phyloP scores from a whole-genome alignment of 31 red algal genomes.

The Odonthalia washingtoniensis region DNA sequence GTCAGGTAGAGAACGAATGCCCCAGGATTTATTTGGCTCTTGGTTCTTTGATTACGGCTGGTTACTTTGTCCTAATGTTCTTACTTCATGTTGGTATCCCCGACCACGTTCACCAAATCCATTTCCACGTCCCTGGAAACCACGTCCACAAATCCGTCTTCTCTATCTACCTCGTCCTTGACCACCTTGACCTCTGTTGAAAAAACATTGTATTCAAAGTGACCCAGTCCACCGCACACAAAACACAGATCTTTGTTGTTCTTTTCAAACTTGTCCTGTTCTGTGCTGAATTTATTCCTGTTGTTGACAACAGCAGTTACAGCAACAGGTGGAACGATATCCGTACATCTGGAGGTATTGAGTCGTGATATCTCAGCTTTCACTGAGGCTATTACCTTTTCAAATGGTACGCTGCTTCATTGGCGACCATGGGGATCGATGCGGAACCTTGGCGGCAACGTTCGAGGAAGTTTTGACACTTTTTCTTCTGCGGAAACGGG shows the following conservation, averaged over 20 bases:
- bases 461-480: background rate
- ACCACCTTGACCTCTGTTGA: background rate
- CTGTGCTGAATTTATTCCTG: background rate
- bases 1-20: too few species aligned
- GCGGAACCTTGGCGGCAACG: background rate
- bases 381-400: background rate
- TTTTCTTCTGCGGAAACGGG: background rate
- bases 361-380: background rate
- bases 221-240: background rate
- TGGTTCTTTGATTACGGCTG: too few species aligned
- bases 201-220: background rate
- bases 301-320: background rate
- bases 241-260: background rate
- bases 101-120: too few species aligned
- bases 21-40: too few species aligned
- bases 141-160: too few species aligned
- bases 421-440: background rate
- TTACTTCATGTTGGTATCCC: too few species aligned
- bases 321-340: background rate
- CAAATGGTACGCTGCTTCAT: background rate
- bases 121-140: too few species aligned
- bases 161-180: too few species aligned
- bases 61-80: too few species aligned
- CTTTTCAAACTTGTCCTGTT: background rate
- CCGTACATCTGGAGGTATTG: background rate